These are phyloP conservation scores for Pyrrhoderma lamaoense DNA, from an alignment of 1,284 basidiomycete species.

Conservation along the genomic window DNA sequence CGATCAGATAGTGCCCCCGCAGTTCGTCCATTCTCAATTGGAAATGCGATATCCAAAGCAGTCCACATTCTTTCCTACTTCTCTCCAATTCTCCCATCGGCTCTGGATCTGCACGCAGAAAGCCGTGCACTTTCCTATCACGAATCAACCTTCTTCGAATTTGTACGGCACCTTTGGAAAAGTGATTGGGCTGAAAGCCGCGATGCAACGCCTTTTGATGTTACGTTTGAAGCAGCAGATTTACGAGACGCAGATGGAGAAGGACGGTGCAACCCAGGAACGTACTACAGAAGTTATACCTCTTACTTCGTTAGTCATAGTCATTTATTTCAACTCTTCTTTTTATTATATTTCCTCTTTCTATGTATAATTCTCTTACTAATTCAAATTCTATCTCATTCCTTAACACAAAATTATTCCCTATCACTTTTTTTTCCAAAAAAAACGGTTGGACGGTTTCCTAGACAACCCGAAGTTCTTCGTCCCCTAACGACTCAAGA, in stretches of 20 bases:
- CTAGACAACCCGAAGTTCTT: constrained; percentile 4
- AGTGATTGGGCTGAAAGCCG: constrained; percentile 44
- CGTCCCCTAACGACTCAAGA: constrained; percentile 2
- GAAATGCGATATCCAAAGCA: constrained; percentile 32
- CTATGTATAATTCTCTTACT: too few relatives aligned
- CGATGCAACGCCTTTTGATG: constrained; percentile 43
- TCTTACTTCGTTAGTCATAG: constrained; percentile 33
- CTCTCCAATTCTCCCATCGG: constrained; percentile 33
- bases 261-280: constrained; percentile 30
- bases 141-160: constrained; percentile 29
- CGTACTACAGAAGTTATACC: constrained; percentile 39
- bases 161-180: constrained; percentile 36
- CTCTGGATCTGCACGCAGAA: constrained; percentile 40
- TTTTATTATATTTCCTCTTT: too few relatives aligned
- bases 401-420: too few relatives aligned
- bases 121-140: constrained; percentile 34
- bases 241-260: constrained; percentile 36
- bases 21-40: constrained; percentile 36
- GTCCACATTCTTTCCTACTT: constrained; percentile 39
- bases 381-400: too few relatives aligned
- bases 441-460: too few relatives aligned
- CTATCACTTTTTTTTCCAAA: not conserved
- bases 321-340: too few relatives aligned
- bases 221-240: constrained; percentile 40
- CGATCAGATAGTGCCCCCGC: constrained; percentile 34